phyloP scores from a whole-genome alignment of 768 basidiomycete species.

The Clathrus columnatus region DNA sequence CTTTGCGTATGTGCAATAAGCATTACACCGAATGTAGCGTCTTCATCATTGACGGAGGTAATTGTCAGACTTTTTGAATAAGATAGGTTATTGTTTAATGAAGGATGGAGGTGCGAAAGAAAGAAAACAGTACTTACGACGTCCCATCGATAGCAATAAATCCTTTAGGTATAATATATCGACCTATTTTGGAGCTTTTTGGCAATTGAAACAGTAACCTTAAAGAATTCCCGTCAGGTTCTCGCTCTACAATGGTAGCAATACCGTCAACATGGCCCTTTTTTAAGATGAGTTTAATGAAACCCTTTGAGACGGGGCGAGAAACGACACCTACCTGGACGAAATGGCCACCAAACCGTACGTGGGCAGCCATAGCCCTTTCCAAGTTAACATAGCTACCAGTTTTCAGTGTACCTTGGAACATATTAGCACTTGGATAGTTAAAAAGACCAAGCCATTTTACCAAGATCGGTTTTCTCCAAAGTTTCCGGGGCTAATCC shows the following conservation, averaged over 20 bases:
- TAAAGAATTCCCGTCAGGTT: slow-evolving; percentile 79
- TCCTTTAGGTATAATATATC: slow-evolving; percentile 87
- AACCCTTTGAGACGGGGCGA: background rate
- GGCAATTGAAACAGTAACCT: slow-evolving; percentile 74
- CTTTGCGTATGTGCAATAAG: slow-evolving; percentile 90
- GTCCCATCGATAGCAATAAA: slow-evolving; percentile 93
- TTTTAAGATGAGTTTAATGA: background rate
- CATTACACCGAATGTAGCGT: slow-evolving; percentile 78
- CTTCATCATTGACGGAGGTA: slow-evolving; percentile 61
- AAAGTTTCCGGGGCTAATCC: slow-evolving; percentile 96
- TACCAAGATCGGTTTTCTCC: slow-evolving; percentile 83
- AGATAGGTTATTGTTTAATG: background rate
- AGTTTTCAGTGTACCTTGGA: slow-evolving; percentile 61
- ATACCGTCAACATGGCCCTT: slow-evolving; percentile 94
- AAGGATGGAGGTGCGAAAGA: background rate
- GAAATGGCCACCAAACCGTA: slow-evolving; percentile 92
- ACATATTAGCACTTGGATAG: background rate
- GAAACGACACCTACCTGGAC: slow-evolving; percentile 61
- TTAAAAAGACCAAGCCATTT: slow-evolving; percentile 13
- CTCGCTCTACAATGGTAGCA: slow-evolving; percentile 58
- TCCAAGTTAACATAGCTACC: slow-evolving; percentile 87
- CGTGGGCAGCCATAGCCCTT: slow-evolving; percentile 88
- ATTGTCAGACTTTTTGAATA: slow-evolving; percentile 70
- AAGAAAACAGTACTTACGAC: slow-evolving; percentile 36
- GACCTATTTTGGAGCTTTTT: slow-evolving; percentile 57